phyloP scores from a whole-genome alignment of 2,329 filamentous ascomycete species.

The Aspergillus neoniger region DNA sequence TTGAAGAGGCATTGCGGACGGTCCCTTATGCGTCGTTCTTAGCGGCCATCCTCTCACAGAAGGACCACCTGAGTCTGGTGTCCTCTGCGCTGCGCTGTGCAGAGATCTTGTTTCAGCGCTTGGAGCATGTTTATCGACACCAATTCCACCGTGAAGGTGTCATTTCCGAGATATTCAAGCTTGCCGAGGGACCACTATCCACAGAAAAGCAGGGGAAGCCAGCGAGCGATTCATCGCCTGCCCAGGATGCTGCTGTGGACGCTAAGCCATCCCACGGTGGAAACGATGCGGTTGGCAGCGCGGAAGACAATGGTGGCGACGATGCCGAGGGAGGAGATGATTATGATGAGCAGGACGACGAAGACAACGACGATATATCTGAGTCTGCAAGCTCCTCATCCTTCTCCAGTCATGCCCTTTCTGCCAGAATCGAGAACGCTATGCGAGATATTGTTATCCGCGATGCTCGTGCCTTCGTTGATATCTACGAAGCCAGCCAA shows the following conservation, averaged over 20 bases:
- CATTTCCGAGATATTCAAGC: slow-evolving; percentile 82
- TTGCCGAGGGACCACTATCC: slow-evolving; percentile 57
- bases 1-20: slow-evolving; percentile 79
- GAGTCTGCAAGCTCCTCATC: slow-evolving; percentile 69
- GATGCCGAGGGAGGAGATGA: slow-evolving; percentile 56
- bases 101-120: slow-evolving; percentile 78
- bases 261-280: slow-evolving; percentile 13
- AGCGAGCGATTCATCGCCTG: slow-evolving; percentile 15
- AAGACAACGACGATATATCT: slow-evolving; percentile 55
- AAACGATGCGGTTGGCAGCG: slow-evolving; percentile 29
- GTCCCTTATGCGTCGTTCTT: slow-evolving; percentile 96
- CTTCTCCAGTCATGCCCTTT: slow-evolving; percentile 44
- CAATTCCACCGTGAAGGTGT: slow-evolving; percentile 98
- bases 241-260: slow-evolving; percentile 24
- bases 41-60: slow-evolving; percentile 90
- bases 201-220: slow-evolving; percentile 24
- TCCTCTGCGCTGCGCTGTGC: slow-evolving; percentile 86
- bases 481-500: slow-evolving; percentile 76
- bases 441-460: slow-evolving; percentile 73
- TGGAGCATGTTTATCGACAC: slow-evolving; percentile 87
- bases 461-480: slow-evolving; percentile 79
- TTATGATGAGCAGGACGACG: slow-evolving; percentile 55
- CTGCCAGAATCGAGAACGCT: slow-evolving; percentile 47
- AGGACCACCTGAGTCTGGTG: slow-evolving; percentile 86
- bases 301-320: slow-evolving; percentile 45